Percentiles rank a stretch among this genome's conserved stretches.
phyloP scores from a whole-genome alignment of 306 rosid species.

The Lablab purpureus region DNA sequence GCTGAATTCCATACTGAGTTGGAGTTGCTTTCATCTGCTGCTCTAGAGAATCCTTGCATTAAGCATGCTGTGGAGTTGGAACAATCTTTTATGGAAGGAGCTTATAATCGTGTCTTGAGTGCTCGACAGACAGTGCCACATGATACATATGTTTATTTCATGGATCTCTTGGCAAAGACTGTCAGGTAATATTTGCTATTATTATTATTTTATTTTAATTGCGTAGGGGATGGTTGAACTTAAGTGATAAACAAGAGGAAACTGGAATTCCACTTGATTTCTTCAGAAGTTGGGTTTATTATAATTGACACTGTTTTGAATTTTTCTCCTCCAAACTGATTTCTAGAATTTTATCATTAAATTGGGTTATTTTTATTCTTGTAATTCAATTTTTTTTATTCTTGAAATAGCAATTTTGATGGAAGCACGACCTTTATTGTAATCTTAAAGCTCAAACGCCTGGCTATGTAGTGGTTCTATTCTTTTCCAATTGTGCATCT shows the following conservation, averaged over 20 bases:
- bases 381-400: not conserved
- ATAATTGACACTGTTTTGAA: conserved; percentile 20
- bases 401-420: conserved; percentile 1
- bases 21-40: conserved; percentile 83
- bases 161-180: conserved; percentile 98
- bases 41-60: conserved; percentile 92
- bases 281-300: conserved; percentile 19
- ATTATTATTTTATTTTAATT: not conserved
- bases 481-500: not conserved
- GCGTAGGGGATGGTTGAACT: conserved; percentile 11
- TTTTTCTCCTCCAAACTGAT: not conserved
- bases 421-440: conserved; percentile 14
- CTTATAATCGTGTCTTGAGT: conserved; percentile 93
- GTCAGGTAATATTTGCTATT: conserved; percentile 67
- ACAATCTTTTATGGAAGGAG: conserved; percentile 99
- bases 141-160: conserved; percentile 85
- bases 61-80: conserved; percentile 98
- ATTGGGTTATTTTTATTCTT: not conserved
- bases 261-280: conserved; percentile 14
- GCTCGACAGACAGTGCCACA: conserved; percentile 96
- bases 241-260: conserved; percentile 14
- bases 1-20: conserved; percentile 98
- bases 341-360: not conserved
- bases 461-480: not conserved
- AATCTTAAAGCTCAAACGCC: not conserved